These are phyloP conservation scores for Trichoderma endophyticum DNA, from an alignment of 2,329 filamentous ascomycete species.

Conservation along the genomic window DNA sequence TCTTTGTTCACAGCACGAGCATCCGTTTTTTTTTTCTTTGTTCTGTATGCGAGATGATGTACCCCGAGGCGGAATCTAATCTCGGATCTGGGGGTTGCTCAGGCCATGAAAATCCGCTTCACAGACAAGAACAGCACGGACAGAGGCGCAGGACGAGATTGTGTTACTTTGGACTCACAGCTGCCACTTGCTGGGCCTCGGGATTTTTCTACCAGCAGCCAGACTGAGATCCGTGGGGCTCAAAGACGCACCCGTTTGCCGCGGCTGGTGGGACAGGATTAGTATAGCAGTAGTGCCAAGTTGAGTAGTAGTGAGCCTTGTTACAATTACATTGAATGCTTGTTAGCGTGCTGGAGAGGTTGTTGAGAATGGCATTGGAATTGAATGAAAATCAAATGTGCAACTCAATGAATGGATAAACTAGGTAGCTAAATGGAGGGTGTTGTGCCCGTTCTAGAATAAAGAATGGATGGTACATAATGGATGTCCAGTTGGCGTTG, in stretches of 20 bases:
- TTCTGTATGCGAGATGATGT: constrained; percentile 12
- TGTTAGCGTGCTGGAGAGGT: neutral
- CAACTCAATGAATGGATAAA: neutral
- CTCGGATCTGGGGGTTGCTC: constrained; percentile 13
- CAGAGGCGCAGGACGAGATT: neutral
- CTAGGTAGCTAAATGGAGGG: neutral
- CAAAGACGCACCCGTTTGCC: neutral
- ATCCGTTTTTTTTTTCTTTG: neutral
- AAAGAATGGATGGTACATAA: neutral
- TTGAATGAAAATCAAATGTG: neutral
- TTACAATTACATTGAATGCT: neutral
- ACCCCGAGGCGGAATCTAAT: constrained; percentile 4
- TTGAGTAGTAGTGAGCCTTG: neutral
- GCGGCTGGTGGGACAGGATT: constrained; percentile 2
- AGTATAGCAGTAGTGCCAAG: neutral
- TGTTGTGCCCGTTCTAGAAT: neutral
- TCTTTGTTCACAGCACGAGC: neutral
- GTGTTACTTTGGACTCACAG: neutral
- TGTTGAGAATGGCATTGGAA: neutral
- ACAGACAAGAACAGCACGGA: neutral
- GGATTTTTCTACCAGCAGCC: neutral
- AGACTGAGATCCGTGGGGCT: constrained; percentile 6
- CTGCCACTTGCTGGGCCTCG: neutral
- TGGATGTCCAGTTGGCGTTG: neutral
- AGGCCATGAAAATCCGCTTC: neutral